Evolutionary conservation across 2,329 filamentous ascomycete genomes (phyloP).

Genomic region (Xylaria sp.): DNA sequence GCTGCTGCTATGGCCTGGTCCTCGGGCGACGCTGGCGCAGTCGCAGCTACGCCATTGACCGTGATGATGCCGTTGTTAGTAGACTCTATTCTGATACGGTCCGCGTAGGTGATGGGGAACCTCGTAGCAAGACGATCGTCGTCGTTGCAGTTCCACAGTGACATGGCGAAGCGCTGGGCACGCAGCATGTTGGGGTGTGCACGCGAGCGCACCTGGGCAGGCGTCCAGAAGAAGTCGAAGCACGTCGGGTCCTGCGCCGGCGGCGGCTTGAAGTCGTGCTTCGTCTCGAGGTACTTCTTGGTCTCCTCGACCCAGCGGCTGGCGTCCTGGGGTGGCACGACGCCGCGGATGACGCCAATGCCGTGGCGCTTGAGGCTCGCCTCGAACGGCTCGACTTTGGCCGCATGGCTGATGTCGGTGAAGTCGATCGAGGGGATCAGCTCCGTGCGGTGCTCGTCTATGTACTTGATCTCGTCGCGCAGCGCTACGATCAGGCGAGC

Average conservation of each 20-base stretch:
- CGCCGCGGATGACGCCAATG: slow-evolving; percentile 72
- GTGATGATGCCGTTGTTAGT: slow-evolving; percentile 53
- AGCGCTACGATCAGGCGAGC: slow-evolving; percentile 63
- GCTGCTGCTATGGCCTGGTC: slow-evolving; percentile 49
- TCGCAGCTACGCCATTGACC: slow-evolving; percentile 45
- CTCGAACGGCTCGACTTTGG: slow-evolving; percentile 65
- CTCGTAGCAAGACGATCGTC: slow-evolving; percentile 68
- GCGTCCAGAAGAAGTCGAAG: slow-evolving; percentile 80
- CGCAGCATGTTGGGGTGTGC: slow-evolving; percentile 72
- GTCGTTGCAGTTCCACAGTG: slow-evolving; percentile 69
- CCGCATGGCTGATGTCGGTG: slow-evolving; percentile 58
- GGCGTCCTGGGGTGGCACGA: slow-evolving; percentile 67
- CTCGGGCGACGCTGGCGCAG: slow-evolving; percentile 46
- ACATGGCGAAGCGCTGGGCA: slow-evolving; percentile 74
- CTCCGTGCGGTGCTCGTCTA: slow-evolving; percentile 61
- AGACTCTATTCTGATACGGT: slow-evolving; percentile 74
- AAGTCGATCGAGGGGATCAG: slow-evolving; percentile 69
- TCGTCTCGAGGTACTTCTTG: slow-evolving; percentile 66
- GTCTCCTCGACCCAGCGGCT: slow-evolving; percentile 67
- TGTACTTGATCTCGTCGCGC: slow-evolving; percentile 62
- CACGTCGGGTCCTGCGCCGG: slow-evolving; percentile 73
- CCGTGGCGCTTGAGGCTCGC: slow-evolving; percentile 70
- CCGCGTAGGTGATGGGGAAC: slow-evolving; percentile 74
- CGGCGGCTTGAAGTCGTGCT: slow-evolving; percentile 63
- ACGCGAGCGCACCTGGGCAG: slow-evolving; percentile 74